phyloP scores from a whole-genome alignment of 2,329 filamentous ascomycete species.

The Dactylellina drechsleri region DNA sequence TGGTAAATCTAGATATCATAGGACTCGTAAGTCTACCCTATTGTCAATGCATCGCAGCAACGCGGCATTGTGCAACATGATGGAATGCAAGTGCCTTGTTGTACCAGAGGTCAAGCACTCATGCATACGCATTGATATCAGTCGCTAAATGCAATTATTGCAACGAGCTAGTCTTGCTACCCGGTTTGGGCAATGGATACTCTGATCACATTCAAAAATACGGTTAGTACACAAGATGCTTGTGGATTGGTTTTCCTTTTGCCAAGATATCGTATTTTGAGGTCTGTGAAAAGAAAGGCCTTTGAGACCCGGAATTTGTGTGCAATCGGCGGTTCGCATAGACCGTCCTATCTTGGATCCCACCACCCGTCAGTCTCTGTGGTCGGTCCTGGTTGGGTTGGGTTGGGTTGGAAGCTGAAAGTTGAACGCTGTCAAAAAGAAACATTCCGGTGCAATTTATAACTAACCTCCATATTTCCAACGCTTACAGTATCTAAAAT shows the following conservation, averaged over 20 bases:
- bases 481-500: not conserved
- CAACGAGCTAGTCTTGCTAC: too few species aligned
- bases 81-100: too few species aligned
- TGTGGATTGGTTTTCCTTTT: not conserved
- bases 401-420: not conserved
- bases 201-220: too few species aligned
- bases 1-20: too few species aligned
- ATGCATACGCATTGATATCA: too few species aligned
- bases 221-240: not conserved
- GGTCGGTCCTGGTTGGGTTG: not conserved
- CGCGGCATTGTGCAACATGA: too few species aligned
- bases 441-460: constrained; percentile 6
- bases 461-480: not conserved
- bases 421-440: not conserved
- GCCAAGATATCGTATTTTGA: not conserved
- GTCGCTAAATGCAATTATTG: too few species aligned
- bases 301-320: not conserved
- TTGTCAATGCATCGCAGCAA: too few species aligned
- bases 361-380: constrained; percentile 1
- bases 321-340: not conserved
- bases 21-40: too few species aligned
- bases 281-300: not conserved
- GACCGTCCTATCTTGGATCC: constrained; percentile 6
- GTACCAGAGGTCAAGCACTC: too few species aligned
- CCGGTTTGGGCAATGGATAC: too few species aligned